phyloP scores from a whole-genome alignment of 441 rosid genomes.

The Melastoma candidum region DNA sequence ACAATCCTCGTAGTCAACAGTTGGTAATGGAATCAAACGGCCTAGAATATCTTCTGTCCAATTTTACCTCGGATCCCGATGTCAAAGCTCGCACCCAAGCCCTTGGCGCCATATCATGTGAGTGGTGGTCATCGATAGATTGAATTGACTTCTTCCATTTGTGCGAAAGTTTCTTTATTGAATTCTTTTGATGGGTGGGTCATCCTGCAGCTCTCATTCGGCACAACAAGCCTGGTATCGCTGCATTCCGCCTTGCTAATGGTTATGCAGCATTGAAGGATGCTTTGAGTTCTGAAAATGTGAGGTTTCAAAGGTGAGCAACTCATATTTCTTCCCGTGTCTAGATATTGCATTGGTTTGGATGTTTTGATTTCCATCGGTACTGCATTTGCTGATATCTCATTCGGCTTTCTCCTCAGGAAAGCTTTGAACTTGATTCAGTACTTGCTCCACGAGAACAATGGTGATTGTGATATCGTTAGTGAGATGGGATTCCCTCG shows the following conservation, averaged over 20 bases:
- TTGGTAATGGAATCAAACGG: slow-evolving; percentile 96
- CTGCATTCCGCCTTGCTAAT: slow-evolving; percentile 84
- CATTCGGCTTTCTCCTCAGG: slow-evolving; percentile 29
- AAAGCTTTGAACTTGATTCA: slow-evolving; percentile 84
- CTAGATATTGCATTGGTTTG: not conserved
- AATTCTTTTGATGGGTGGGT: slow-evolving; percentile 9
- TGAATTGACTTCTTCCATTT: too few relatives aligned
- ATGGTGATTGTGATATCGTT: slow-evolving; percentile 49
- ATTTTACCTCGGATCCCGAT: slow-evolving; percentile 68
- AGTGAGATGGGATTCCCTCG: slow-evolving; percentile 73
- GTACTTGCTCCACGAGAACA: slow-evolving; percentile 69
- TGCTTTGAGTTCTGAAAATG: slow-evolving; percentile 59
- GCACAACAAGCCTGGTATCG: slow-evolving; percentile 67
- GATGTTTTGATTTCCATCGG: not conserved
- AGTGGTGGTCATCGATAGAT: slow-evolving; percentile 17
- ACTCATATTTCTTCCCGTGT: not conserved
- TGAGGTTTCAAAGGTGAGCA: slow-evolving; percentile 77
- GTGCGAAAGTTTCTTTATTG: too few relatives aligned
- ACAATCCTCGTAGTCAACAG: slow-evolving; percentile 85
- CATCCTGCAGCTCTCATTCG: slow-evolving; percentile 60
- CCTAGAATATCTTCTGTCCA: slow-evolving; percentile 56
- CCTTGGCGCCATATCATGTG: slow-evolving; percentile 89
- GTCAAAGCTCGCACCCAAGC: slow-evolving; percentile 62
- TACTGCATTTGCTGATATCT: too few relatives aligned
- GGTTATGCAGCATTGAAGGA: slow-evolving; percentile 73